Conservation (phyloP, 2,329 filamentous ascomycete species). For the Botrytis elliptica region DNA sequence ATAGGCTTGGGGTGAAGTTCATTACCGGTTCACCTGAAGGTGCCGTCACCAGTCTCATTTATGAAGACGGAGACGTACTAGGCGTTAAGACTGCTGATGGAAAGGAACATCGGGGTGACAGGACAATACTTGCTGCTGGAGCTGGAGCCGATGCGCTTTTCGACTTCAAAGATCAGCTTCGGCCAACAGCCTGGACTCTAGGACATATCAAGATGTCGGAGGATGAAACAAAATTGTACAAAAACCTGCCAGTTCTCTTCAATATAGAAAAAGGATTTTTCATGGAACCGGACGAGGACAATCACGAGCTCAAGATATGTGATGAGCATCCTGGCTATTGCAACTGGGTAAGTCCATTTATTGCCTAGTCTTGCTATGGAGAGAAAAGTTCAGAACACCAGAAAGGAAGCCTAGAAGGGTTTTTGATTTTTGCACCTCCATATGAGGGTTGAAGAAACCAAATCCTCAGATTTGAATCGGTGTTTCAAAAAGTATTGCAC, state of each 20-base stretch:
- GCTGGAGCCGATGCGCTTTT: conserved; percentile 48
- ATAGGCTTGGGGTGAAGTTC: conserved; percentile 48
- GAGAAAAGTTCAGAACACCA: background rate
- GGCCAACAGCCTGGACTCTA: conserved; percentile 55
- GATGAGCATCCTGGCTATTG: conserved; percentile 58
- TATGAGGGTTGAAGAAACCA: background rate
- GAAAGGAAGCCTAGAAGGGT: background rate
- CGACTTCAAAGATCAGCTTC: conserved; percentile 51
- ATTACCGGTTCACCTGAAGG: conserved; percentile 44
- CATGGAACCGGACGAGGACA: conserved; percentile 49
- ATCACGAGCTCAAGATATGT: conserved; percentile 49
- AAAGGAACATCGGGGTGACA: conserved; percentile 43
- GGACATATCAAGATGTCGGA: conserved; percentile 50
- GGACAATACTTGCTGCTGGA: conserved; percentile 50
- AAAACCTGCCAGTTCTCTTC: conserved; percentile 49
- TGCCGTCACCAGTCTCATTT: conserved; percentile 43
- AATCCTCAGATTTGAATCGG: background rate
- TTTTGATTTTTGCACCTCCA: background rate
- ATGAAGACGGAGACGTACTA: conserved; percentile 41
- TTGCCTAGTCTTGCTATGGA: background rate
- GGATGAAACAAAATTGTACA: conserved; percentile 47
- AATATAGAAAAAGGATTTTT: conserved; percentile 51
- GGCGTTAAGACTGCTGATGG: conserved; percentile 48
- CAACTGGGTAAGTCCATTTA: conserved; percentile 43
- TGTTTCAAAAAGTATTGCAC: background rate